phyloP scores from a whole-genome alignment of 2,329 filamentous ascomycete genomes.

The Ceratocystis diversiconidia region DNA sequence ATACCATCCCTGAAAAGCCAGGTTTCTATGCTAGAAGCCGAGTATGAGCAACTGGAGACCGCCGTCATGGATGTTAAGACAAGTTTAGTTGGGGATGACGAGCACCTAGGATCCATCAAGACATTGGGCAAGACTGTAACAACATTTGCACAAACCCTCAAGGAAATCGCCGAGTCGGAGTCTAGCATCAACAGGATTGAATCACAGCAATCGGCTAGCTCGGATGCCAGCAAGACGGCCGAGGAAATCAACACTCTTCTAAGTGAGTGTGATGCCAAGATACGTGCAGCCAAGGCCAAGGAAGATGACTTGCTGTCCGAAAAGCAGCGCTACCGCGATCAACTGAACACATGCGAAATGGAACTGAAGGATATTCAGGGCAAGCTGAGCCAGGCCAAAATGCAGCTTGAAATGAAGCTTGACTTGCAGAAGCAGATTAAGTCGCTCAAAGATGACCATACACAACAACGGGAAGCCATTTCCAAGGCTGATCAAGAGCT shows the following conservation, averaged over 20 bases:
- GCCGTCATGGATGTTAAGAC: slow-evolving; percentile 55
- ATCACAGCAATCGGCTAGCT: slow-evolving; percentile 54
- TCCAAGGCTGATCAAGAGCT: slow-evolving; percentile 58
- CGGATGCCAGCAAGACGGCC: slow-evolving; percentile 32
- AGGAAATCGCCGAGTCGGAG: slow-evolving; percentile 58
- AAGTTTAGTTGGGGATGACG: slow-evolving; percentile 48
- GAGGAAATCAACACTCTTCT: slow-evolving; percentile 76
- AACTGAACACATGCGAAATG: slow-evolving; percentile 58
- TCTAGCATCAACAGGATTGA: slow-evolving; percentile 60
- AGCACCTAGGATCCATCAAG: slow-evolving; percentile 57
- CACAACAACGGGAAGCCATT: slow-evolving; percentile 55
- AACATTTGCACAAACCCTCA: slow-evolving; percentile 57
- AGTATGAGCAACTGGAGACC: slow-evolving; percentile 45
- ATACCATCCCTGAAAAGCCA: slow-evolving; percentile 56
- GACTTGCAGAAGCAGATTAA: slow-evolving; percentile 57
- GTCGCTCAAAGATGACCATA: slow-evolving; percentile 53
- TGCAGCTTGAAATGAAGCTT: slow-evolving; percentile 69
- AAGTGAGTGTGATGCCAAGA: slow-evolving; percentile 50
- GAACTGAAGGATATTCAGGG: slow-evolving; percentile 61
- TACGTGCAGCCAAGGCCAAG: slow-evolving; percentile 46
- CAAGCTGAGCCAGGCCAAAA: slow-evolving; percentile 54
- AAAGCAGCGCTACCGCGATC: slow-evolving; percentile 54
- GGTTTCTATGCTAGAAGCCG: slow-evolving; percentile 43
- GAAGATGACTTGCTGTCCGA: slow-evolving; percentile 54
- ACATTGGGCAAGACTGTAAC: slow-evolving; percentile 61